These are phyloP conservation scores for Vicia villosa DNA, from an alignment of 306 rosid genomes.

Conservation along the genomic window DNA sequence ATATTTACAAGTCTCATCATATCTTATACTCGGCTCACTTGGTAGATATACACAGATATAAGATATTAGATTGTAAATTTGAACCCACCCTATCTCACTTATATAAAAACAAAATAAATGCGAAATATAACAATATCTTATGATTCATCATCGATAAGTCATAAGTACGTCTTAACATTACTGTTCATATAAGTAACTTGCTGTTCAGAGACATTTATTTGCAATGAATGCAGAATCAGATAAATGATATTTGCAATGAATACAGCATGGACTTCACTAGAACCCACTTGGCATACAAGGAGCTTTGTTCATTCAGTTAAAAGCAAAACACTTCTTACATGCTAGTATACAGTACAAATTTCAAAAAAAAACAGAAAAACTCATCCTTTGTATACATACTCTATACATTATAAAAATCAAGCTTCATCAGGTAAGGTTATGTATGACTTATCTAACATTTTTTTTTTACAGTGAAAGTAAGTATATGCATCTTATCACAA, in stretches of 20 bases:
- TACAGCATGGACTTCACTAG: too few species aligned
- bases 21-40: too few species aligned
- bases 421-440: conserved; percentile 7
- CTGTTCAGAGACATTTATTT: background rate
- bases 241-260: background rate
- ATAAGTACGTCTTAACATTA: background rate
- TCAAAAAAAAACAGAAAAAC: conserved; percentile 19
- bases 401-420: conserved; percentile 30
- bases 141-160: background rate
- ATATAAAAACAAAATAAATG: too few species aligned
- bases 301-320: conserved; percentile 1
- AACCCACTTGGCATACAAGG: conserved; percentile 7
- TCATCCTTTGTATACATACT: conserved; percentile 5
- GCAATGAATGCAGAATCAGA: background rate
- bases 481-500: conserved; percentile 3
- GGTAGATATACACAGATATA: too few species aligned
- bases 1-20: too few species aligned
- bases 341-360: conserved; percentile 28
- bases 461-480: conserved; percentile 10
- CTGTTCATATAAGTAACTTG: background rate
- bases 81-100: too few species aligned
- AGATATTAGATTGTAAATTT: too few species aligned
- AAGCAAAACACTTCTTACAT: background rate
- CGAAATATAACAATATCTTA: too few species aligned
- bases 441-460: conserved; percentile 11